Percentiles rank a stretch among this genome's conserved stretches.
phyloP scores from a whole-genome alignment of 225 moss, liverwort and hornwort genomes.

The Anthoceros angustus region DNA sequence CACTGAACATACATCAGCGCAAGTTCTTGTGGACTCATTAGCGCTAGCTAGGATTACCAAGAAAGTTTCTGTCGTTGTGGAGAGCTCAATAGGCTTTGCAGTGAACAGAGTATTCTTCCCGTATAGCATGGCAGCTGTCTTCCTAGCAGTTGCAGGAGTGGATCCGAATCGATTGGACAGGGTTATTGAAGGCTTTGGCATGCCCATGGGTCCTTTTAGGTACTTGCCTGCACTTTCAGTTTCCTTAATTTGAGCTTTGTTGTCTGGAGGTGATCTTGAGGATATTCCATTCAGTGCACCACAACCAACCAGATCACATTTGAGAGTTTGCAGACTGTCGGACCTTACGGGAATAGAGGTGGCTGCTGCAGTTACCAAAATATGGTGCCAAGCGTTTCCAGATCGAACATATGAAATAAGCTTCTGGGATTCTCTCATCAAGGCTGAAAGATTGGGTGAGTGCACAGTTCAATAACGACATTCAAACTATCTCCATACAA shows the following conservation, averaged over 20 bases:
- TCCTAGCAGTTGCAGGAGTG: conserved; percentile 40
- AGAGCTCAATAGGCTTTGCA: conserved; percentile 64
- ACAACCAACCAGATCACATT: too few species aligned
- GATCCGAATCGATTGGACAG: conserved; percentile 71
- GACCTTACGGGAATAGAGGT: conserved; percentile 57
- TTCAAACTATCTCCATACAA: too few species aligned
- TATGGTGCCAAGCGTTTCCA: conserved; percentile 33
- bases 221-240: conserved; percentile 7
- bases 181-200: conserved; percentile 58
- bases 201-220: conserved; percentile 96
- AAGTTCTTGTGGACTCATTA: conserved; percentile 58
- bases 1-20: conserved; percentile 45
- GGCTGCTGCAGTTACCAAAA: conserved; percentile 19
- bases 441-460: conserved; percentile 49
- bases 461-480: background rate
- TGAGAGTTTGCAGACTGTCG: conserved; percentile 25
- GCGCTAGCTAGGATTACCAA: conserved; percentile 43
- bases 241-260: background rate
- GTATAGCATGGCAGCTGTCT: conserved; percentile 33
- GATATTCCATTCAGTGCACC: too few species aligned
- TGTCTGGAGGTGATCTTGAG: too few species aligned
- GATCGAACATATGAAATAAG: conserved; percentile 28
- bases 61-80: conserved; percentile 64
- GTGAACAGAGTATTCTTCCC: conserved; percentile 77
- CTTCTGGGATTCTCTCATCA: conserved; percentile 23